Evolutionary conservation across 2,329 filamentous ascomycete species (phyloP).

Genomic region (Xylaria sp.): DNA sequence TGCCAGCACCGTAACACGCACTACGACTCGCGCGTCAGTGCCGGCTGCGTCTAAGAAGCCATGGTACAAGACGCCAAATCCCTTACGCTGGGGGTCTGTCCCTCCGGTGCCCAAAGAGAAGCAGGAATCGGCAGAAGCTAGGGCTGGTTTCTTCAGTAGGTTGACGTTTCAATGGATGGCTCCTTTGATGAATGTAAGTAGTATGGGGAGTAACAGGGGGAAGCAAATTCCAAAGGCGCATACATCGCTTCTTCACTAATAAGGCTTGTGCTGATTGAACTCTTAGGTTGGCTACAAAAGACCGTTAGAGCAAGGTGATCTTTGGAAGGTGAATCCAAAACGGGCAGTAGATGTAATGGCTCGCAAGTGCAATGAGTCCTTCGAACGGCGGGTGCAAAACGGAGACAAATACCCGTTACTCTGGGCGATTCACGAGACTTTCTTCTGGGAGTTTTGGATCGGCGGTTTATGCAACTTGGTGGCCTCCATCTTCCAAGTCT

Average conservation of each 20-base stretch:
- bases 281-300: slow-evolving; percentile 83
- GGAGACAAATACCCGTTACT: slow-evolving; percentile 80
- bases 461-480: slow-evolving; percentile 81
- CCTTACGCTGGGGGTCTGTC: slow-evolving; percentile 67
- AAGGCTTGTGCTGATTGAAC: slow-evolving; percentile 19
- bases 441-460: slow-evolving; percentile 84
- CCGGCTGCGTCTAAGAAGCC: slow-evolving; percentile 57
- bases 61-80: slow-evolving; percentile 73
- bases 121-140: slow-evolving; percentile 73
- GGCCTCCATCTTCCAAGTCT: slow-evolving; percentile 79
- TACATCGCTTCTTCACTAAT: neutral
- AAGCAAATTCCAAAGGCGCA: neutral
- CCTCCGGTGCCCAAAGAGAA: slow-evolving; percentile 67
- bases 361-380: slow-evolving; percentile 71
- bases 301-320: slow-evolving; percentile 82
- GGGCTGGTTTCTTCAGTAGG: slow-evolving; percentile 77
- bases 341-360: slow-evolving; percentile 78
- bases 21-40: slow-evolving; percentile 51
- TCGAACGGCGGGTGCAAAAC: slow-evolving; percentile 73
- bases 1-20: slow-evolving; percentile 60
- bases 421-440: slow-evolving; percentile 87
- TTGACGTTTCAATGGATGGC: slow-evolving; percentile 92
- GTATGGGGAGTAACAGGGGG: neutral
- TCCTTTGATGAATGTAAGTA: slow-evolving; percentile 79
- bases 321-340: slow-evolving; percentile 88